These are phyloP conservation scores for Fragaria ananassa DNA, from an alignment of 306 rosid genomes.

Conservation along the genomic window DNA sequence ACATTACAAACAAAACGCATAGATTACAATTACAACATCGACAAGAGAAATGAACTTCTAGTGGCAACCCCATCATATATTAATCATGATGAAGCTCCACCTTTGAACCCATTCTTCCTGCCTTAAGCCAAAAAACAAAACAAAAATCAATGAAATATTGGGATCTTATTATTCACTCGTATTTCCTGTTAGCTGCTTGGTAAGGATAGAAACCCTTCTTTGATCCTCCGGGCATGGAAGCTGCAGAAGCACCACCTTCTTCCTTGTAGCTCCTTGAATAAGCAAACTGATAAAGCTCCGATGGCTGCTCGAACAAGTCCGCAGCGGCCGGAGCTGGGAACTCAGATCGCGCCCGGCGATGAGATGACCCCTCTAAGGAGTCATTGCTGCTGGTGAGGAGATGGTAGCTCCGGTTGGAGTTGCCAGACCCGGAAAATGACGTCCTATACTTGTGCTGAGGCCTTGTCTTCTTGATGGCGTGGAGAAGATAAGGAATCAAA, in stretches of 20 bases:
- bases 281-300: slow-evolving; percentile 8
- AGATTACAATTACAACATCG: background rate
- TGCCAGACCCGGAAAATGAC: slow-evolving; percentile 38
- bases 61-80: slow-evolving; percentile 7
- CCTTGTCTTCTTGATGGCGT: slow-evolving; percentile 59
- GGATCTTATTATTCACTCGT: background rate
- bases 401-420: slow-evolving; percentile 72
- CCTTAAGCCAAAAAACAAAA: background rate
- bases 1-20: background rate
- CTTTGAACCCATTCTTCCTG: background rate
- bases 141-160: background rate
- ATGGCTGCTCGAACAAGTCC: slow-evolving; percentile 33
- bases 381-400: slow-evolving; percentile 34
- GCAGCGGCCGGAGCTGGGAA: slow-evolving; percentile 38
- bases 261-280: slow-evolving; percentile 14
- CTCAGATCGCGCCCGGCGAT: slow-evolving; percentile 64
- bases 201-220: slow-evolving; percentile 13
- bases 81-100: slow-evolving; percentile 17
- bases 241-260: slow-evolving; percentile 1
- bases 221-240: background rate
- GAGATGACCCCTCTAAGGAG: slow-evolving; percentile 56
- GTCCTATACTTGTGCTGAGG: slow-evolving; percentile 34
- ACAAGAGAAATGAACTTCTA: slow-evolving; percentile 8
- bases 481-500: slow-evolving; percentile 71
- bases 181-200: background rate